Base-by-base conservation (phyloP, 163 green algal genomes). In the Scenedesmus sp. region DNA sequence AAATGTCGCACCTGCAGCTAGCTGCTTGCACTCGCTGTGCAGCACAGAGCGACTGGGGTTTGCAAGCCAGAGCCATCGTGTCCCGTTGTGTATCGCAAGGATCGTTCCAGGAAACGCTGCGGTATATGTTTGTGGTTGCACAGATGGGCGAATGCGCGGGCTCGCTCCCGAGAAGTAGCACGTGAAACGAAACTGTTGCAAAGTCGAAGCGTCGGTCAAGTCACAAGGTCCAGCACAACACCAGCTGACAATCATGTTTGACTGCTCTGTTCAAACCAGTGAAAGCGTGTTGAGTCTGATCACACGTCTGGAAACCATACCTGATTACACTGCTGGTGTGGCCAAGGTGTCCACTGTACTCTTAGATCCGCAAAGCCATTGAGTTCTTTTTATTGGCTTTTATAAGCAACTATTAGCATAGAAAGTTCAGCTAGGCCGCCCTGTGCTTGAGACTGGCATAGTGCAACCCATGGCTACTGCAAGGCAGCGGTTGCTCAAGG, bases 401-500 rank as follows among this genome's bases (percentile, higher is more conserved):
- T 16, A 88, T 70, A 52, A 88, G 54, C 34, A 88, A 34, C 8
- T 55, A 84, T n/a, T 5, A 59, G 46, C 34, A 46, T 46, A 46
- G 34, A 46, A 74, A 74, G 5, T 56, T 10, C 55, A 76, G 83
- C 34, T 46, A 46, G 34, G 34, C 34, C 34, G 34, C 62, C 67
- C 1, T n/a, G 20, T 13, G 18, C 62, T 8, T 23, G n/a, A 81
- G n/a, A 46, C 15, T 82, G 46, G 23, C 73, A 34, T n/a, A 64
- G n/a, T 59, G 23, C 23, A 23, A 52, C 12, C 70, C 70, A 96
- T 96, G 94, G 93, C 94, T 3, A 96, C 94, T 13, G 93, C 94
- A 16, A 91, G 94, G 46, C 93, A 96, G 62, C 91, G 94, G 0
- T 56, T 96, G 26, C 82, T 96, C 5, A 96, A 96, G 93, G 94